phyloP scores from a whole-genome alignment of 2,329 filamentous ascomycete genomes.

The Penicillium expansum region DNA sequence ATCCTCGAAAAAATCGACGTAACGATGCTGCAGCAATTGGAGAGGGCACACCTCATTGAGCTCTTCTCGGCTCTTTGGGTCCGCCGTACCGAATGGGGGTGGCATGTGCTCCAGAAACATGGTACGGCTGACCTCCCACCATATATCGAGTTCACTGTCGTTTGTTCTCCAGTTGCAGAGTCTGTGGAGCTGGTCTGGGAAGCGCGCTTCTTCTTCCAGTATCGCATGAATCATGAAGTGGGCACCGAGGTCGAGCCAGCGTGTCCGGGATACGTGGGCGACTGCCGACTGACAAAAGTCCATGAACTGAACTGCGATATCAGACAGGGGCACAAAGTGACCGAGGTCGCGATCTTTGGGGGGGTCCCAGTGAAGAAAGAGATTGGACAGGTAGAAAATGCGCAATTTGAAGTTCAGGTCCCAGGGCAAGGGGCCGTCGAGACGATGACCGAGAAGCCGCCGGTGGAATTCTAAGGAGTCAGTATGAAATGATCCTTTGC shows the following conservation, averaged over 20 bases:
- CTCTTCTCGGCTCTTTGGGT: conserved; percentile 24
- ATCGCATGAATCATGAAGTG: conserved; percentile 52
- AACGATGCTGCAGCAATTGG: background rate
- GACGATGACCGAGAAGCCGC: conserved; percentile 40
- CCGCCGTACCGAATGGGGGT: conserved; percentile 10
- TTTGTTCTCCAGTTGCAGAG: conserved; percentile 47
- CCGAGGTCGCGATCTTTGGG: conserved; percentile 9
- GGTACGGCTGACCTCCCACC: conserved; percentile 29
- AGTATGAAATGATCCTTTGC: background rate
- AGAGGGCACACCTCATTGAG: conserved; percentile 31
- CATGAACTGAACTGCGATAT: conserved; percentile 51
- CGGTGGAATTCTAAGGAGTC: conserved; percentile 41
- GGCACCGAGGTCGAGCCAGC: conserved; percentile 48
- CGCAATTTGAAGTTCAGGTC: conserved; percentile 50
- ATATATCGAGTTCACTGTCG: conserved; percentile 32
- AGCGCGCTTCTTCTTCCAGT: conserved; percentile 47
- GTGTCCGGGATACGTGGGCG: conserved; percentile 28
- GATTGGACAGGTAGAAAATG: conserved; percentile 47
- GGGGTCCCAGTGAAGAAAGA: conserved; percentile 42
- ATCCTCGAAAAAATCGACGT: conserved; percentile 44
- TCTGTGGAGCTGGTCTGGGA: conserved; percentile 40
- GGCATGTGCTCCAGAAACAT: conserved; percentile 20
- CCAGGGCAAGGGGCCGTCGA: conserved; percentile 35
- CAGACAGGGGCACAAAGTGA: conserved; percentile 34
- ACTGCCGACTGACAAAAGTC: conserved; percentile 44